Base-by-base conservation (phyloP, 805 yeast genomes). In the Isabelozyma gotoi region DNA sequence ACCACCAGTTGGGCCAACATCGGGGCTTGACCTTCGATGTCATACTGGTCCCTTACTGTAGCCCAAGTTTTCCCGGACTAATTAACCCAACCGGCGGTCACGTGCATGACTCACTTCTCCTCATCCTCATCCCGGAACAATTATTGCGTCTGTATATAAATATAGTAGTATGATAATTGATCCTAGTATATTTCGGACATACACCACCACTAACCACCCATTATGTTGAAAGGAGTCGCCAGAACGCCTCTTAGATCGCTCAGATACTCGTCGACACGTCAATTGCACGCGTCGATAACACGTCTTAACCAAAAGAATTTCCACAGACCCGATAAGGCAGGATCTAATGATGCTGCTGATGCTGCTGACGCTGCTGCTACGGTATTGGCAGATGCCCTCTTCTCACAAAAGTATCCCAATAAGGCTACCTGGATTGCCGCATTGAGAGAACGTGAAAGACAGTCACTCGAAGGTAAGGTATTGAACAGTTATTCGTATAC, bases 361-460 rank as follows among this genome's bases (percentile, higher is more conserved):
- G 83, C 85, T 2, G 88, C 88, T 11, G 91, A 85, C 62, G 89
- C 89, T 17, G 73, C 83, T 6, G 80, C 90, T n/a, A 83, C 90
- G 3, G 74, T 83, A 10, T 62, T 80, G 39, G 78, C 88, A 0
- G 90, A 85, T 53, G 68, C 66, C 45, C 63, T 73, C 40, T 89
- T 84, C 51, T 71, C 73, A 47, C 76, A 71, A 44, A 73, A 59
- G 35, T 36, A 54, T 40, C 67, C 69, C 14, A 68, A 70, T 45
- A 65, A 65, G 43, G 88, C 85, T 33, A 88, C 97, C 2, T 91
- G 97, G 97, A 67, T 88, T 57, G 88, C 82, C 42, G 96, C 97
- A 0, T 69, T 90, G 47, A 76, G 78, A 12, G 94, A 88, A 53
- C 76, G 90, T 41, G 78, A 82, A 52, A 76, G 79, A 56, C 87